phyloP scores from a whole-genome alignment of 2,329 filamentous ascomycete species.

The Penicillium sp. region DNA sequence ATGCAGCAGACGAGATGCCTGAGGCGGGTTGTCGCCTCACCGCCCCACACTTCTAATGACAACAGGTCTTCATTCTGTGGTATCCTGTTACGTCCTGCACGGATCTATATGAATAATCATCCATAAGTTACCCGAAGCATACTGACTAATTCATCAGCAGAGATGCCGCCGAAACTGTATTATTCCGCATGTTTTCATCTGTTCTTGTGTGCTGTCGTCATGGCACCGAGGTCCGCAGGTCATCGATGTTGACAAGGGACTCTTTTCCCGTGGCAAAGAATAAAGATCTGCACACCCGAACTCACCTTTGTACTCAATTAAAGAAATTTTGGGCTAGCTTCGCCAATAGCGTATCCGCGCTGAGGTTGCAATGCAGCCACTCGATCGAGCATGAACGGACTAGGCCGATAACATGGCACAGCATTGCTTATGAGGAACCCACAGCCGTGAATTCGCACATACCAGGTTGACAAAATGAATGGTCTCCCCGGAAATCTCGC shows the following conservation, averaged over 20 bases:
- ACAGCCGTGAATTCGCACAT: neutral
- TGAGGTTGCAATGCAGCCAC: neutral
- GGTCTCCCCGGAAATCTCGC: neutral
- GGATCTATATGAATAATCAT: neutral
- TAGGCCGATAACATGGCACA: neutral
- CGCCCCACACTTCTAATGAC: constrained; percentile 6
- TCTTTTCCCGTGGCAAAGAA: neutral
- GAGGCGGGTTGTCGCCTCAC: constrained; percentile 13
- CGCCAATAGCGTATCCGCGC: neutral
- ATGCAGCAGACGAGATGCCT: constrained; percentile 11
- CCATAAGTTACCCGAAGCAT: neutral
- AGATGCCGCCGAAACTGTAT: neutral
- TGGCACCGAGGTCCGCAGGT: neutral
- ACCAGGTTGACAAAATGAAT: constrained; percentile 6
- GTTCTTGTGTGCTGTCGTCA: neutral
- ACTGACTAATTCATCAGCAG: neutral
- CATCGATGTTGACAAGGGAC: neutral
- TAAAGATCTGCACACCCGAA: neutral
- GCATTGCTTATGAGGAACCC: constrained; percentile 7
- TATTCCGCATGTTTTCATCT: neutral
- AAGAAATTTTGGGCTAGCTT: neutral
- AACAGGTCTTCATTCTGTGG: neutral
- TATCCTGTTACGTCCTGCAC: too few relatives aligned
- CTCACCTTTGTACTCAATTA: neutral
- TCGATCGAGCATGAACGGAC: constrained; percentile 1